phyloP scores from a whole-genome alignment of 1,284 basidiomycete genomes.

The Filobasidium uniguttulatum region DNA sequence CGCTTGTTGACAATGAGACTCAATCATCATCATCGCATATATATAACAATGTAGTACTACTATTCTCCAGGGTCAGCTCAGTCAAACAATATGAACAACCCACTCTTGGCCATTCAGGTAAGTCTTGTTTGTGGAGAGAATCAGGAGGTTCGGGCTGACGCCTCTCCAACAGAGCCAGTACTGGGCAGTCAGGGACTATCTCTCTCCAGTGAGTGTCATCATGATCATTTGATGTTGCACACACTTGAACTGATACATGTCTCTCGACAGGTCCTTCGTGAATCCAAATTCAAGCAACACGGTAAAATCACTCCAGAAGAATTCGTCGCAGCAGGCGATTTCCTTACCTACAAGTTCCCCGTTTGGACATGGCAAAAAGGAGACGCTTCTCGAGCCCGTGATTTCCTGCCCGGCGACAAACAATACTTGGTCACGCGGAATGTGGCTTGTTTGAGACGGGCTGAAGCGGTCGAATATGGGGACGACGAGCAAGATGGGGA shows the following conservation, averaged over 20 bases:
- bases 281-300: slow-evolving; percentile 98
- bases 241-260: not conserved
- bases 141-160: not conserved
- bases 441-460: slow-evolving; percentile 77
- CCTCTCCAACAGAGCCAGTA: slow-evolving; percentile 51
- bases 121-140: slow-evolving; percentile 4
- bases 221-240: not conserved
- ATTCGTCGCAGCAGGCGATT: slow-evolving; percentile 89
- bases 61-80: no score
- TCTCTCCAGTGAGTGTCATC: slow-evolving; percentile 58
- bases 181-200: slow-evolving; percentile 90
- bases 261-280: slow-evolving; percentile 63
- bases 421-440: slow-evolving; percentile 90
- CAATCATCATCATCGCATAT: no score
- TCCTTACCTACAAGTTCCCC: slow-evolving; percentile 86
- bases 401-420: slow-evolving; percentile 86
- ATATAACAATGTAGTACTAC: no score
- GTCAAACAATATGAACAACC: slow-evolving; percentile 23
- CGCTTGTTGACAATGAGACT: no score
- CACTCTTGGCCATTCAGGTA: slow-evolving; percentile 37
- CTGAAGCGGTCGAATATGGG: slow-evolving; percentile 80
- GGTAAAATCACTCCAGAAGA: slow-evolving; percentile 97
- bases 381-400: slow-evolving; percentile 65
- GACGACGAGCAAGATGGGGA: slow-evolving; percentile 91
- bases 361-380: slow-evolving; percentile 93